Base-by-base conservation (phyloP, 2,329 filamentous ascomycete species). In the Arachnopeziza araneosa region DNA sequence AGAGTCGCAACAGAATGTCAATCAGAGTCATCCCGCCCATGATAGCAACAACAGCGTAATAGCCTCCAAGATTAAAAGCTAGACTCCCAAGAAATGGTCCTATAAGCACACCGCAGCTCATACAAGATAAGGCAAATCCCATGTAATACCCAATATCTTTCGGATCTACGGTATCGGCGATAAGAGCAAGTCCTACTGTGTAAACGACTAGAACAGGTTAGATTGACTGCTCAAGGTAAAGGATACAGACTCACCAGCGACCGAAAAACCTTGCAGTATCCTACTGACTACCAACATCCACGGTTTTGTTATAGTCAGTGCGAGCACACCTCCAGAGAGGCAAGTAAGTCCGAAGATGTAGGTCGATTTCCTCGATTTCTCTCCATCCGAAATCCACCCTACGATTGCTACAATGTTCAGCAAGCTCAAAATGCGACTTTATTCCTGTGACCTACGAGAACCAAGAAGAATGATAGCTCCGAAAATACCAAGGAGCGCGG, bases 131-230 rank as follows among this genome's bases (percentile, higher is more conserved):
- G 19, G 57, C 57, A 51, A 52, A 89, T 0, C 88, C 88, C 78
- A 90, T 85, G 0, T 83, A 82, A 60, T 85, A 76, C 0, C 86
- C 88, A 14, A 89, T 79, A 22, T 80, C 77, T 3, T 80, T 75
- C 1, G 7, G 87, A 69, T 81, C 82, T 50, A 89, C 83, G 0
- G 87, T 90, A 67, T 91, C 88, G 1, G 85, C 85, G 12, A 91
- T 69, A 48, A 91, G 74, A 0, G 88, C 88, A 36, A 89, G 77
- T 0, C 88, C 88, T 0, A 89, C 85, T 0, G 84, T 85, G 86
- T 88, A 91, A 10, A 90, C 87, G 1, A 90, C 81, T 4, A 44
- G 36, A 44, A 44, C 17, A 19, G 2, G 36, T 19, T 5, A 17
- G 12, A 44, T 44, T 17, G 4, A 17, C 5, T 3, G 17, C 17